These are phyloP conservation scores for Suhomyces kilbournensis DNA, from an alignment of 805 yeast species.

Conservation along the genomic window DNA sequence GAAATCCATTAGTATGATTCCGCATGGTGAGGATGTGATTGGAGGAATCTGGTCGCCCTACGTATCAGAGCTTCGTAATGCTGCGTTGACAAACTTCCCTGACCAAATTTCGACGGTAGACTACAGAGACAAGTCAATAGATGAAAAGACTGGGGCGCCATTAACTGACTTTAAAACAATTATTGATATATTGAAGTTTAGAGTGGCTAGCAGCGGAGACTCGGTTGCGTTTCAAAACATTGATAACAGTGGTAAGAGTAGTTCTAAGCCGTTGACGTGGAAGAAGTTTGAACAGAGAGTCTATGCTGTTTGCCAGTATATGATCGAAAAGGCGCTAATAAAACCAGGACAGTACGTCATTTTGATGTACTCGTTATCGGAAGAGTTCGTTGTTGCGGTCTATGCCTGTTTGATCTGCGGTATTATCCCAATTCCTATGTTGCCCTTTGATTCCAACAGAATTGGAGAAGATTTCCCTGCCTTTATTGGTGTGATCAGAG, in stretches of 20 bases:
- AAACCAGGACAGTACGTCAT: conserved; percentile 71
- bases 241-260: conserved; percentile 33
- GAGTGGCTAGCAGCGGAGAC: conserved; percentile 73
- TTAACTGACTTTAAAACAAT: conserved; percentile 70
- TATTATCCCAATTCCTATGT: conserved; percentile 69
- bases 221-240: conserved; percentile 65
- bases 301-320: conserved; percentile 68
- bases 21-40: conserved; percentile 68
- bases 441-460: conserved; percentile 65
- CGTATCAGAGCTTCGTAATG: conserved; percentile 62
- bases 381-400: conserved; percentile 78
- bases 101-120: conserved; percentile 82
- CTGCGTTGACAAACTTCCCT: conserved; percentile 60
- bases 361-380: conserved; percentile 81
- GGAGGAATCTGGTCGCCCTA: conserved; percentile 87
- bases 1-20: conserved; percentile 60
- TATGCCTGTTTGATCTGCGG: conserved; percentile 87
- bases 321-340: conserved; percentile 63
- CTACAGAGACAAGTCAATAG: conserved; percentile 69
- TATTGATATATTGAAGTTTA: conserved; percentile 71
- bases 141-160: conserved; percentile 72
- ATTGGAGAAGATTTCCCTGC: conserved; percentile 72
- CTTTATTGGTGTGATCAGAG: conserved; percentile 61
- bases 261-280: conserved; percentile 57
- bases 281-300: conserved; percentile 73